These are phyloP conservation scores for Tubosaeta brunneosetosa DNA, from an alignment of 768 basidiomycete species.

Conservation along the genomic window DNA sequence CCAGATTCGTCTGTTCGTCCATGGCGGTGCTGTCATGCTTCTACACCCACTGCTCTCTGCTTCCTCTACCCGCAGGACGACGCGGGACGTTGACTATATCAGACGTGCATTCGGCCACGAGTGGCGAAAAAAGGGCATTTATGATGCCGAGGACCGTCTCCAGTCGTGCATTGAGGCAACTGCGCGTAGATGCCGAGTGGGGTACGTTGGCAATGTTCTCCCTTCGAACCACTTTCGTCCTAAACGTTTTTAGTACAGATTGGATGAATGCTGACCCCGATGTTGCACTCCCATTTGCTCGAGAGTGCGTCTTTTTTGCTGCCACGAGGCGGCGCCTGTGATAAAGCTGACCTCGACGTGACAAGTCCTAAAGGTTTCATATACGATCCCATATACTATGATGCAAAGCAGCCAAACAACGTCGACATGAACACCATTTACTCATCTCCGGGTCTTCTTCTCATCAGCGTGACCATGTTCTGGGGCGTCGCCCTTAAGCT, in stretches of 20 bases:
- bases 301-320: constrained; percentile 42
- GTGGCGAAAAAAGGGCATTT: constrained; percentile 43
- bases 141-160: constrained; percentile 52
- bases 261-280: constrained; percentile 81
- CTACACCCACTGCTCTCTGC: constrained; percentile 45
- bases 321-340: constrained; percentile 4
- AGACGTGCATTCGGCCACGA: constrained; percentile 56
- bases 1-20: constrained; percentile 57
- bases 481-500: constrained; percentile 74
- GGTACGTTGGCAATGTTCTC: constrained; percentile 33
- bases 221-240: neutral
- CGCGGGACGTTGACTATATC: constrained; percentile 67
- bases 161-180: constrained; percentile 53
- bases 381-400: constrained; percentile 61
- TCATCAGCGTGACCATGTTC: constrained; percentile 62
- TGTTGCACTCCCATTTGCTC: constrained; percentile 61
- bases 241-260: constrained; percentile 33
- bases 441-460: constrained; percentile 47
- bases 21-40: constrained; percentile 74
- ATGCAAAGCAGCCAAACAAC: constrained; percentile 49
- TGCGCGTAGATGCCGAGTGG: constrained; percentile 41
- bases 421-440: constrained; percentile 53
- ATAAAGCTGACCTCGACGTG: constrained; percentile 4
- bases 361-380: constrained; percentile 21
- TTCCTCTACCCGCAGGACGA: constrained; percentile 44